phyloP scores from a whole-genome alignment of 805 yeast genomes.

The Candida alai region DNA sequence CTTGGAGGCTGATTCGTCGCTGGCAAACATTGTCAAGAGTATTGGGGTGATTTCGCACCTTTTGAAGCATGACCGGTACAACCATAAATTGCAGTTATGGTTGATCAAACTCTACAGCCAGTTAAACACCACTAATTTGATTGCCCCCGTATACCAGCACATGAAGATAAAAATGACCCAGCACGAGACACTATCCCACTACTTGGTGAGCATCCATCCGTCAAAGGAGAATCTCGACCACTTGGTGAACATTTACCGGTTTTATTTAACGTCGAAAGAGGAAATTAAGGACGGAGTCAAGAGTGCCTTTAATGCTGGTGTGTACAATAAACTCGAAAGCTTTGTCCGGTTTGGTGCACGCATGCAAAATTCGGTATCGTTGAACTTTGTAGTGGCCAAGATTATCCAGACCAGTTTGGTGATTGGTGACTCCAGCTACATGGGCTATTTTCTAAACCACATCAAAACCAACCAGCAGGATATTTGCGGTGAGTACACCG shows the following conservation, averaged over 20 bases:
- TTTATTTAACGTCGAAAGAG: constrained; percentile 52
- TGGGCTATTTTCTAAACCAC: constrained; percentile 21
- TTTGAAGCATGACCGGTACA: constrained; percentile 56
- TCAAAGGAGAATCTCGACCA: constrained; percentile 33
- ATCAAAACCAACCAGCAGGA: constrained; percentile 14
- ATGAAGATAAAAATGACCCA: constrained; percentile 74
- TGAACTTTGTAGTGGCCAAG: constrained; percentile 32
- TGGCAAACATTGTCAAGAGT: constrained; percentile 28
- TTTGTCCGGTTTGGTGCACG: constrained; percentile 58
- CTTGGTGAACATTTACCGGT: constrained; percentile 31
- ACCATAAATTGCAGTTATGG: constrained; percentile 71
- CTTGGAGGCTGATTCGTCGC: constrained; percentile 19
- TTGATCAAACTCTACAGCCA: constrained; percentile 57
- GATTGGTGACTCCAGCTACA: constrained; percentile 27
- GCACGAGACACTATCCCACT: constrained; percentile 59
- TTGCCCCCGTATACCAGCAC: constrained; percentile 46
- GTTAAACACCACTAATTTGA: constrained; percentile 51
- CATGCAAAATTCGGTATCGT: constrained; percentile 47
- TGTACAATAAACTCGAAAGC: constrained; percentile 65
- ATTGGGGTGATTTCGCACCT: constrained; percentile 58
- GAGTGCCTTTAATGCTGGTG: constrained; percentile 53
- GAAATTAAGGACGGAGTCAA: constrained; percentile 49
- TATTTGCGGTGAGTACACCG: constrained; percentile 21
- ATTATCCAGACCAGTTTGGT: constrained; percentile 31
- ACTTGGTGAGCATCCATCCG: constrained; percentile 43